Conservation (phyloP, 176 grass and related monocot genomes). For the Chrysopogon serrulatus region DNA sequence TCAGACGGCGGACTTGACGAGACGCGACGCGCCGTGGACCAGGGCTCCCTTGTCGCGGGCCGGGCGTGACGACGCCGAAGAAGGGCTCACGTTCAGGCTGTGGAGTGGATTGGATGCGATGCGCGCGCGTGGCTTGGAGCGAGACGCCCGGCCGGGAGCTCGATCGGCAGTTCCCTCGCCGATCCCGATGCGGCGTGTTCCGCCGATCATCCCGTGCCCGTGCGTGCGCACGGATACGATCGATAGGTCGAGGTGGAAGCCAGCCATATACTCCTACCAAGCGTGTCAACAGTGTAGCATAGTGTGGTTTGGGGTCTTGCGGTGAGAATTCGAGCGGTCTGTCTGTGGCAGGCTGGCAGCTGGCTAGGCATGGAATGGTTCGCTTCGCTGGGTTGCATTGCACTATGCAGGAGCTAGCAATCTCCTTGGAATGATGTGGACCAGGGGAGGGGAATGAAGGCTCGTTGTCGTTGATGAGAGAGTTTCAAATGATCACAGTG, state of each 20-base stretch:
- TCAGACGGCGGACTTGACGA: not conserved
- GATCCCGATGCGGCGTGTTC: slow-evolving; percentile 2
- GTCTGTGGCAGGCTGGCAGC: not conserved
- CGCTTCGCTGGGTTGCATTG: no score
- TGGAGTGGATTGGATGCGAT: not conserved
- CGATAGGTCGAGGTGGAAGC: not conserved
- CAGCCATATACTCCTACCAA: not conserved
- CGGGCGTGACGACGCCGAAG: not conserved
- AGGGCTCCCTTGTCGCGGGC: not conserved
- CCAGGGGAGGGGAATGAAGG: not conserved
- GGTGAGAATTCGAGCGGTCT: not conserved
- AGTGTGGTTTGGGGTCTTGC: not conserved
- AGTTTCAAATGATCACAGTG: not conserved
- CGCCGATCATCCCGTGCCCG: not conserved
- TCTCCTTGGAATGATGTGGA: not conserved
- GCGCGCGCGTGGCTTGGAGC: not conserved
- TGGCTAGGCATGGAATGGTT: not conserved
- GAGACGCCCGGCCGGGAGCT: not conserved
- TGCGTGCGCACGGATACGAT: not conserved
- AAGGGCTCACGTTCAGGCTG: not conserved
- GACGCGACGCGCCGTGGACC: not conserved
- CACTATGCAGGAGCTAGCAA: not conserved
- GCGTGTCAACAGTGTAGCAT: slow-evolving; percentile 21
- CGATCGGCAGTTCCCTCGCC: no score
- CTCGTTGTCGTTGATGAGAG: not conserved